Base-by-base conservation (phyloP, 352 stramenopile species). In the Phytophthora fragariae region DNA sequence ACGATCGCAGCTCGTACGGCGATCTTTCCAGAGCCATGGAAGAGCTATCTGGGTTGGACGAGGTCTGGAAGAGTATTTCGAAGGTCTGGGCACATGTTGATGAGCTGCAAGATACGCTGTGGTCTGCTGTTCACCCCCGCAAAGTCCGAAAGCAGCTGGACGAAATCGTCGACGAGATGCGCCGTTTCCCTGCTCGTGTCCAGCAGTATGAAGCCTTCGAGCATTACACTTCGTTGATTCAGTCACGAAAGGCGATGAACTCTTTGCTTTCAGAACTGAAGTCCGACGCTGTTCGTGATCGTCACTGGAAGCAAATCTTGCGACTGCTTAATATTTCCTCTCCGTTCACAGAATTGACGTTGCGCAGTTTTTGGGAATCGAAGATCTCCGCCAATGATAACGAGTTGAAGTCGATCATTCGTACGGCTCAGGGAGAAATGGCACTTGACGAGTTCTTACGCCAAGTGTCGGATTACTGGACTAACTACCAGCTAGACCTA, bases 251-350 rank as follows among this genome's bases (percentile, higher is more conserved):
- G 50, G 75, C 84, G 64, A 98, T 98, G 58, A 97, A 99, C 66
- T 83, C 88, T 31, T 77, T 99, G 29, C 75, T 99, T 5, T 94
- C 93, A 33, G 98, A 99, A 64, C 80, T 99, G 11, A 99, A 99
- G 65, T 99, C 98, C 2, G 98, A 99, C 62, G 94, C 98, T 5
- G 97, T 99, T 73, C 98, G 98, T 57, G 97, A 99, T 49, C 89
- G 98, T 0, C 98, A 99, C 71, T 99, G 98, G 98, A 99, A 99
- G 76, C 92, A 93, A 19, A 98, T 99, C 63, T 80, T 99, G 5
- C 88, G 97, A 41, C 79, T 97, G 46, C 79, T 99, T n/a, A 94
- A 93, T 58, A 95, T 99, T 54, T 92, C 84, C 11, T 92, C 92
- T 50, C 81, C 94, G 2, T 98, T 99, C 60, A 94, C 93, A 5